A percentile compares a stretch with the other conserved stretches of the same genome.
Conservation (phyloP, 1,139 yeast genomes). For the Casaregolazyma lundiana region DNA sequence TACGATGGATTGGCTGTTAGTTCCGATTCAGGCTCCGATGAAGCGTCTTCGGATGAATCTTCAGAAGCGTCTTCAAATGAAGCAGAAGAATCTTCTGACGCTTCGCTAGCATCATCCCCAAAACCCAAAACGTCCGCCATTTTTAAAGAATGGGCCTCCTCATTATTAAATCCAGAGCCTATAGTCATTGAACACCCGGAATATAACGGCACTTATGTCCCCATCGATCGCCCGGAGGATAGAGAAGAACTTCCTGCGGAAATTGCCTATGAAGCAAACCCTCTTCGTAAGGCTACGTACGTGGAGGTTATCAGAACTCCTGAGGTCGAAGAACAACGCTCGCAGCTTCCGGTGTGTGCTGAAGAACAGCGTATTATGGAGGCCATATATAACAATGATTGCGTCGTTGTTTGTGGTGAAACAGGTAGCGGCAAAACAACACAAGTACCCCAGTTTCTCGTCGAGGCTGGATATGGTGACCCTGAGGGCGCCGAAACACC, state of each 20-base stretch:
- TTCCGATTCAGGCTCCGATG: conserved; percentile 20
- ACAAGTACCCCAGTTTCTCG: conserved; percentile 89
- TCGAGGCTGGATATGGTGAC: conserved; percentile 83
- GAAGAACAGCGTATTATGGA: conserved; percentile 96
- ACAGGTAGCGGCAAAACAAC: conserved; percentile 99
- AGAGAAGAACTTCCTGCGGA: conserved; percentile 41
- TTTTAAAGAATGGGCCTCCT: conserved; percentile 53
- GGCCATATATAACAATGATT: conserved; percentile 88
- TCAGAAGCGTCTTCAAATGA: conserved; percentile 20
- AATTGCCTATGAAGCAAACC: conserved; percentile 46
- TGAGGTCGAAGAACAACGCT: conserved; percentile 61
- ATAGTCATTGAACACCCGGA: conserved; percentile 30
- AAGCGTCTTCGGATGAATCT: conserved; percentile 23
- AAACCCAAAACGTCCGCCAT: conserved; percentile 38
- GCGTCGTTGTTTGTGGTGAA: conserved; percentile 91
- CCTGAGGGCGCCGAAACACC: conserved; percentile 56
- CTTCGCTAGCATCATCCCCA: conserved; percentile 18
- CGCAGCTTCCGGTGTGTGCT: conserved; percentile 78
- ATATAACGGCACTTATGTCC: conserved; percentile 31
- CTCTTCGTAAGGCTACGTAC: conserved; percentile 59
- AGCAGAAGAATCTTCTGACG: conserved; percentile 25
- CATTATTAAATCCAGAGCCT: conserved; percentile 18
- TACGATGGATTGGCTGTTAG: conserved; percentile 16
- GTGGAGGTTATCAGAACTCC: conserved; percentile 64
- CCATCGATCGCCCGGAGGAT: conserved; percentile 35